phyloP scores from a whole-genome alignment of 2,329 filamentous ascomycete genomes.

The Aspergillus sp. region DNA sequence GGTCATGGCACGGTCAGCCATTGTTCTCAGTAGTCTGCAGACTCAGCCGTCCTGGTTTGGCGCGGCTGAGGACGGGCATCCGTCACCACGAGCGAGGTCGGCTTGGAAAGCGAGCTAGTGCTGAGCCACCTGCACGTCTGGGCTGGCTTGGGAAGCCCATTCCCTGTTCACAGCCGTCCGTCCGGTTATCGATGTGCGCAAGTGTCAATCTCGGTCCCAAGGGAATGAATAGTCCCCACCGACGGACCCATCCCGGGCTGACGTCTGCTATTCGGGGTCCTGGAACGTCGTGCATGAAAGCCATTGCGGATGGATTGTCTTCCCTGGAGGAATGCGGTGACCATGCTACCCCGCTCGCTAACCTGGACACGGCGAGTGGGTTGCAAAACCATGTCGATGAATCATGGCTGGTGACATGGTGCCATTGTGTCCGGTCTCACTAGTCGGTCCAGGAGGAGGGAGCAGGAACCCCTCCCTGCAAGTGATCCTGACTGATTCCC shows the following conservation, averaged over 20 bases:
- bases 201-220: neutral
- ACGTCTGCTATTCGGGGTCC: conserved; percentile 10
- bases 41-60: neutral
- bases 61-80: conserved; percentile 8
- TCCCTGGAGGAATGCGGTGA: neutral
- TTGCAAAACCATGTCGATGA: conserved; percentile 7
- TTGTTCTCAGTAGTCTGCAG: conserved; percentile 6
- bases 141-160: neutral
- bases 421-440: conserved; percentile 12
- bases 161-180: neutral
- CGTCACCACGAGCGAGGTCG: conserved; percentile 2
- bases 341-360: conserved; percentile 14
- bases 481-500: conserved; percentile 4
- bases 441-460: conserved; percentile 11
- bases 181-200: neutral
- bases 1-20: conserved; percentile 4
- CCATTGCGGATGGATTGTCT: conserved; percentile 3
- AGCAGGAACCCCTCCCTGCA: neutral
- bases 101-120: conserved; percentile 10
- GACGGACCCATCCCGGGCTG: conserved; percentile 11
- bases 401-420: conserved; percentile 2
- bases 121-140: neutral
- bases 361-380: conserved; percentile 10
- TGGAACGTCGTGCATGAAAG: conserved; percentile 12
- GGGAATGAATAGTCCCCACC: neutral